These are phyloP conservation scores for Conticribra weissflogii DNA, from an alignment of 108 stramenopile species.

Conservation along the genomic window DNA sequence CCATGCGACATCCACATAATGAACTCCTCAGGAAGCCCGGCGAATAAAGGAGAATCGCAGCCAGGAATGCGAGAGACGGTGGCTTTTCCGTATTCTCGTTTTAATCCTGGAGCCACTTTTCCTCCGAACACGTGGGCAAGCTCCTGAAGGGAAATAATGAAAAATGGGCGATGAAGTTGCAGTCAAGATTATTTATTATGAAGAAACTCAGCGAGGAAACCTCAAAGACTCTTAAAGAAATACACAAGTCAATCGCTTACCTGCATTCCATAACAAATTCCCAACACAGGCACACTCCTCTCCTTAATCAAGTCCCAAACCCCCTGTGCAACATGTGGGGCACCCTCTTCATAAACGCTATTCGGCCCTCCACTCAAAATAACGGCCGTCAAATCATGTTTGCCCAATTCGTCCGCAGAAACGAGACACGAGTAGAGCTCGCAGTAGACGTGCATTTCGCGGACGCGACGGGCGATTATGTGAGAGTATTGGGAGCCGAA, in stretches of 20 bases:
- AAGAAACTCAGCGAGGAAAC: conserved; percentile 5
- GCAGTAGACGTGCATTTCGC: conserved; percentile 96
- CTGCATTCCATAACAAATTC: conserved; percentile 98
- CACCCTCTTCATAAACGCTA: conserved; percentile 93
- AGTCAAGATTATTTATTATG: conserved; percentile 1
- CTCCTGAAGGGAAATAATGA: conserved; percentile 46
- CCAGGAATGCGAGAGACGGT: conserved; percentile 70
- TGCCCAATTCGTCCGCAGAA: conserved; percentile 70
- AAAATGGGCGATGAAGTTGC: neutral
- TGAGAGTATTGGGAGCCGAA: conserved; percentile 99
- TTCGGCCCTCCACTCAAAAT: conserved; percentile 96
- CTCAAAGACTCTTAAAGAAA: neutral
- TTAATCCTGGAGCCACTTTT: conserved; percentile 85
- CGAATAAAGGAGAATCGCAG: conserved; percentile 75
- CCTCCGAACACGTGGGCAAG: conserved; percentile 91
- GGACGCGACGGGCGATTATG: conserved; percentile 97
- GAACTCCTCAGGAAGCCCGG: conserved; percentile 81
- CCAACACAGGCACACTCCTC: conserved; percentile 89
- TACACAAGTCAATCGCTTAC: conserved; percentile 13
- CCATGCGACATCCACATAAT: conserved; percentile 99
- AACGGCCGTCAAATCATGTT: conserved; percentile 87
- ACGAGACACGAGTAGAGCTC: conserved; percentile 96
- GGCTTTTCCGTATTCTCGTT: conserved; percentile 97
- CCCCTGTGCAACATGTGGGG: conserved; percentile 93
- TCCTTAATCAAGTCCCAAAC: conserved; percentile 93